Conservation (phyloP, 2,329 filamentous ascomycete species). For the Pleomassaria siparia region DNA sequence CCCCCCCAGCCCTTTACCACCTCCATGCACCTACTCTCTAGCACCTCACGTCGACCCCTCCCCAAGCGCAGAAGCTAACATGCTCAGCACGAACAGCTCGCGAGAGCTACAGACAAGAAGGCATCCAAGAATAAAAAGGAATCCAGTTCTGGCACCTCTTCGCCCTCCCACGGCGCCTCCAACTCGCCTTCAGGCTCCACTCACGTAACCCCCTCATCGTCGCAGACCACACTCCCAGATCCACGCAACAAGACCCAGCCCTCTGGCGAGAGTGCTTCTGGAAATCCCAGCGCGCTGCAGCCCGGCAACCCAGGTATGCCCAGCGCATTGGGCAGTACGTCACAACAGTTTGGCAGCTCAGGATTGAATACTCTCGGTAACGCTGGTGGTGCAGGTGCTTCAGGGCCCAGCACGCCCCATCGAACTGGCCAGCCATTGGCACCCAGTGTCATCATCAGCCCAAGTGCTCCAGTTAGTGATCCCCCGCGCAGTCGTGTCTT, state of each 20-base stretch:
- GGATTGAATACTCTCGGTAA: constrained; percentile 32
- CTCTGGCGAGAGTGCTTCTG: constrained; percentile 33
- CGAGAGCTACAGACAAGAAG: constrained; percentile 85
- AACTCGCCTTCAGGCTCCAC: constrained; percentile 63
- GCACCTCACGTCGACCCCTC: constrained; percentile 13
- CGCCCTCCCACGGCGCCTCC: constrained; percentile 65
- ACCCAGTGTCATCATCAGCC: constrained; percentile 91
- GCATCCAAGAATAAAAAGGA: constrained; percentile 67
- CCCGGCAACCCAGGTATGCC: constrained; percentile 34
- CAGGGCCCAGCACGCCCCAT: constrained; percentile 58
- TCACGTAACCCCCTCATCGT: constrained; percentile 80
- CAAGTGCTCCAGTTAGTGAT: constrained; percentile 69
- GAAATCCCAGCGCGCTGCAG: constrained; percentile 28
- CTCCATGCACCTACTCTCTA: background rate
- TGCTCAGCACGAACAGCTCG: constrained; percentile 76
- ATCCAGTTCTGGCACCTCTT: constrained; percentile 67
- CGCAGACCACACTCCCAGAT: constrained; percentile 83
- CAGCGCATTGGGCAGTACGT: constrained; percentile 26
- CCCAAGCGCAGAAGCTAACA: constrained; percentile 49
- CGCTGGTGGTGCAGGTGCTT: constrained; percentile 51
- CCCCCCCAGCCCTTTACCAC: constrained; percentile 28
- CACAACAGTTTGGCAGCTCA: constrained; percentile 37
- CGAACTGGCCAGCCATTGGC: constrained; percentile 66
- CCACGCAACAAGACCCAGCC: constrained; percentile 78
- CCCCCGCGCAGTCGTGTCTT: background rate